These are phyloP conservation scores for Neophaeococcomyces aloes DNA, from an alignment of 2,329 filamentous ascomycete species.

Conservation along the genomic window DNA sequence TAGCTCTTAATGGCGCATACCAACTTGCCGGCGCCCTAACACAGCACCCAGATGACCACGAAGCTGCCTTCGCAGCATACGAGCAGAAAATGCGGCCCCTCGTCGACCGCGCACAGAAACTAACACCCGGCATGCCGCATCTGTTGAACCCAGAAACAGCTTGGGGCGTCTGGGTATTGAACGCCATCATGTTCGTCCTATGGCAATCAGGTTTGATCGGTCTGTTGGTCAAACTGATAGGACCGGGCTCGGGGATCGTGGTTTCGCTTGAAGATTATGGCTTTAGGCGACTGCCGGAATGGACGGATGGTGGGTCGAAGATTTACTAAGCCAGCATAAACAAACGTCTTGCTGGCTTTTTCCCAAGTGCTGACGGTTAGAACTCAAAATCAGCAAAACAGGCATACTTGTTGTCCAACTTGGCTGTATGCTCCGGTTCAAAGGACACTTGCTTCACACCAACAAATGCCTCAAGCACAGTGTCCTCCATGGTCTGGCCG, in stretches of 20 bases:
- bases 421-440: conserved; percentile 57
- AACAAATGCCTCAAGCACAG: conserved; percentile 59
- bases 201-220: conserved; percentile 7
- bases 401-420: conserved; percentile 69
- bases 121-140: conserved; percentile 20
- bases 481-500: conserved; percentile 60
- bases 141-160: conserved; percentile 14
- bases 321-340: no score
- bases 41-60: conserved; percentile 2
- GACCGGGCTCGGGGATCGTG: conserved; percentile 19
- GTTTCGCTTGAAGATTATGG: conserved; percentile 24
- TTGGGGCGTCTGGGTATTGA: conserved; percentile 18
- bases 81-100: conserved; percentile 21
- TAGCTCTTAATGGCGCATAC: conserved; percentile 14
- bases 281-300: conserved; percentile 16
- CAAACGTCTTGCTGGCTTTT: no score
- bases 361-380: conserved; percentile 16
- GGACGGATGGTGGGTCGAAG: no score
- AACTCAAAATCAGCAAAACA: conserved; percentile 72
- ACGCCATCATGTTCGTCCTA: conserved; percentile 6
- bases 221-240: conserved; percentile 13
- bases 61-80: conserved; percentile 21
- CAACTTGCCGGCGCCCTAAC: conserved; percentile 12
- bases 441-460: conserved; percentile 57
- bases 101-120: conserved; percentile 19